These are phyloP conservation scores for Calycina herbarum DNA, from an alignment of 2,329 filamentous ascomycete genomes.

Conservation along the genomic window DNA sequence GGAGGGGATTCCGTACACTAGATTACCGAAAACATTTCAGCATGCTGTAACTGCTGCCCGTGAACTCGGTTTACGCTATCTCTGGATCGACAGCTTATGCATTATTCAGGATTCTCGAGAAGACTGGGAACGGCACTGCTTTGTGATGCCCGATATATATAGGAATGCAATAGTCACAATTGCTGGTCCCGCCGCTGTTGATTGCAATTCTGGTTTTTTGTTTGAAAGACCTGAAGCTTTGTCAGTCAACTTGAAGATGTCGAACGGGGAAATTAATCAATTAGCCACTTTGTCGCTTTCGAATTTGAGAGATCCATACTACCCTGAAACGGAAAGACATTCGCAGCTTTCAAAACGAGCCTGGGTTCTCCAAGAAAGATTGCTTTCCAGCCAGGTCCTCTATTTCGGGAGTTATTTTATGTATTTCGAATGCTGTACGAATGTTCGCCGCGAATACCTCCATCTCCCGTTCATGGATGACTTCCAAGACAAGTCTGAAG, in stretches of 20 bases:
- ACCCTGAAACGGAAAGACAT: not conserved
- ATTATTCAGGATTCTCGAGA: not conserved
- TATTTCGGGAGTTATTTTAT: not conserved
- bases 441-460: not conserved
- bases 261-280: not conserved
- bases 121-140: not conserved
- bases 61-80: not conserved
- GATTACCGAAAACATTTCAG: not conserved
- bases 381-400: not conserved
- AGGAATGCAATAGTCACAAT: not conserved
- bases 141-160: not conserved
- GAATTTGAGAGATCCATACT: not conserved
- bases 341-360: not conserved
- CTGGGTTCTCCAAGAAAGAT: not conserved
- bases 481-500: not conserved
- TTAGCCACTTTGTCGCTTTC: not conserved
- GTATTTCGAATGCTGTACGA: not conserved
- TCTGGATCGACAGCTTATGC: not conserved
- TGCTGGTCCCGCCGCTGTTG: not conserved
- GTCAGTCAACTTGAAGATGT: not conserved
- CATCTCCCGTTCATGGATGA: not conserved
- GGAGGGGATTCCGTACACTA: not conserved
- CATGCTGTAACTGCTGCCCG: not conserved
- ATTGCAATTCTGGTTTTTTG: not conserved
- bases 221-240: not conserved